phyloP scores from a whole-genome alignment of 164 flowering plant species.

The Vitis amurensis region DNA sequence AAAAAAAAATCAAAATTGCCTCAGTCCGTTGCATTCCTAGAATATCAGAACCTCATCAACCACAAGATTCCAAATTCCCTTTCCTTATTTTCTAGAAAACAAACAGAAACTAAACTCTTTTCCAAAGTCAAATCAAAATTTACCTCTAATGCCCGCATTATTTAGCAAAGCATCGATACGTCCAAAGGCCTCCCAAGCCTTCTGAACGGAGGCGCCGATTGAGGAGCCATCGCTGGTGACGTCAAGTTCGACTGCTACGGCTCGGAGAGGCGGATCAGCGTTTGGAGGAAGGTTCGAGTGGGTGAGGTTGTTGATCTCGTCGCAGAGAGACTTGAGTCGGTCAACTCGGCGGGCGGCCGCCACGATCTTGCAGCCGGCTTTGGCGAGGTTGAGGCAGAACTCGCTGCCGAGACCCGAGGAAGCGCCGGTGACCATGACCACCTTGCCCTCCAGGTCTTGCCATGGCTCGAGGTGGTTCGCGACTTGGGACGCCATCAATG shows the following conservation, averaged over 20 bases:
- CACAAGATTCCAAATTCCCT: background rate
- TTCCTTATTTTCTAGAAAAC: background rate
- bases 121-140: background rate
- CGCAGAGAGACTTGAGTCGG: slow-evolving; percentile 59
- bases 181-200: slow-evolving; percentile 83
- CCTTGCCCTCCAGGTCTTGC: slow-evolving; percentile 38
- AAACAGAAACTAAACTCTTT: background rate
- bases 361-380: slow-evolving; percentile 62
- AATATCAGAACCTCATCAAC: background rate
- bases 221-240: slow-evolving; percentile 40
- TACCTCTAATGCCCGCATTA: slow-evolving; percentile 81
- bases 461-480: slow-evolving; percentile 46
- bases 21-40: no score
- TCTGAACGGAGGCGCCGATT: slow-evolving; percentile 46
- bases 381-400: slow-evolving; percentile 60
- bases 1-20: background rate
- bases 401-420: slow-evolving; percentile 76
- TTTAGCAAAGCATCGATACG: slow-evolving; percentile 68
- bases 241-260: slow-evolving; percentile 65
- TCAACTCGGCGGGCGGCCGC: slow-evolving; percentile 79
- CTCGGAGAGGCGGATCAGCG: slow-evolving; percentile 15
- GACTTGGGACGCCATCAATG: slow-evolving; percentile 15
- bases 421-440: slow-evolving; percentile 76
- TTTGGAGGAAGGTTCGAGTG: background rate
- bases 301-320: slow-evolving; percentile 44